Percentiles rank a stretch among this genome's conserved stretches.
These are phyloP conservation scores for Phalaenopsis hybrid DNA, from an alignment of 116 monocot species.

Conservation along the genomic window DNA sequence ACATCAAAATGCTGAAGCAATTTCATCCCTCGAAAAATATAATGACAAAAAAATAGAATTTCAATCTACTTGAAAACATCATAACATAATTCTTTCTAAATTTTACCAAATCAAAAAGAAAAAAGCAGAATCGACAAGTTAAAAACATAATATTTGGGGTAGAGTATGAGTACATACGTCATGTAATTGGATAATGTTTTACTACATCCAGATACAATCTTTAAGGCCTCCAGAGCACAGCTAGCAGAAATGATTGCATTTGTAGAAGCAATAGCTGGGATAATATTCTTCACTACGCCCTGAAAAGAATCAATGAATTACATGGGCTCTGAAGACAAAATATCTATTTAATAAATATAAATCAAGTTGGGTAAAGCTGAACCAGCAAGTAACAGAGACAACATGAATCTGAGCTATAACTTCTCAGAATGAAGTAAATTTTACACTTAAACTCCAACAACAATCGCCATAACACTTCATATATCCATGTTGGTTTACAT, in stretches of 20 bases:
- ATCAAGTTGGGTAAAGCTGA: background rate
- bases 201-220: slow-evolving; percentile 93
- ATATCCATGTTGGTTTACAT: background rate
- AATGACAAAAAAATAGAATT: background rate
- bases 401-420: background rate
- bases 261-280: slow-evolving; percentile 99
- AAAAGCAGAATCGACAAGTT: background rate
- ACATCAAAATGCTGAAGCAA: background rate
- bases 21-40: background rate
- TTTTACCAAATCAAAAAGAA: background rate
- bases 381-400: background rate
- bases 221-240: slow-evolving; percentile 91
- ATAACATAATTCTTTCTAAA: background rate
- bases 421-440: background rate
- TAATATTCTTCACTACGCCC: slow-evolving; percentile 99
- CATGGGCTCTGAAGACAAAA: background rate
- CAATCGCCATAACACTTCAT: background rate
- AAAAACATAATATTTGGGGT: background rate
- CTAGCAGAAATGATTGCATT: slow-evolving; percentile 96
- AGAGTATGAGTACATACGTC: slow-evolving; percentile 42
- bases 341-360: background rate
- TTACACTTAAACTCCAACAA: background rate
- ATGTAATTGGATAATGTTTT: slow-evolving; percentile 95
- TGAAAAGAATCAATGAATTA: slow-evolving; percentile 20
- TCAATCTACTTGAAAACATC: background rate